phyloP scores from a whole-genome alignment of 192 early-diverging fungal species.

The Umbelopsis sp. region DNA sequence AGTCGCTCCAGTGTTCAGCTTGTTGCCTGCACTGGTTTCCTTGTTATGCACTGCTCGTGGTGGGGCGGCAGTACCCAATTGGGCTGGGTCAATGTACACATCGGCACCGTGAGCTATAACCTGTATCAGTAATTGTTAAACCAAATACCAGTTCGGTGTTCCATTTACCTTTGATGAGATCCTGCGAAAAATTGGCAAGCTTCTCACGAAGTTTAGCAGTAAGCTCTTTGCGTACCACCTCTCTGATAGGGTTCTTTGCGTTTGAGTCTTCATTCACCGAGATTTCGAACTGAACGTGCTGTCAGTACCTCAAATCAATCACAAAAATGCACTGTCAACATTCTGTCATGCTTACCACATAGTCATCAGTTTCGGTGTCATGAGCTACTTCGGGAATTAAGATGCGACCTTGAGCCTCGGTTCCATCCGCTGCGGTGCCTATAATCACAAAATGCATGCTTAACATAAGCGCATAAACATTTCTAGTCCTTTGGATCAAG shows the following conservation, averaged over 20 bases:
- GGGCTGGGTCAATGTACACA: slow-evolving; percentile 76
- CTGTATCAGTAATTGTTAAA: background rate
- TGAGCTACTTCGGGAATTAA: slow-evolving; percentile 89
- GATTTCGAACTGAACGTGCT: slow-evolving; percentile 62
- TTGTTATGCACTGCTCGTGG: slow-evolving; percentile 35
- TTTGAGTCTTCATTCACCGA: slow-evolving; percentile 54
- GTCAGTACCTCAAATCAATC: background rate
- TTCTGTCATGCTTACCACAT: slow-evolving; percentile 60
- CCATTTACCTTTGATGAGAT: slow-evolving; percentile 65
- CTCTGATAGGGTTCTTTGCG: slow-evolving; percentile 64
- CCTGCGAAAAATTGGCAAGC: slow-evolving; percentile 65
- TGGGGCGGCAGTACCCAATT: slow-evolving; percentile 43
- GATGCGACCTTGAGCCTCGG: slow-evolving; percentile 72
- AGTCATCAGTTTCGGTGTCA: slow-evolving; percentile 82
- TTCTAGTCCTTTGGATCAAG: background rate
- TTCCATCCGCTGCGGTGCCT: slow-evolving; percentile 62
- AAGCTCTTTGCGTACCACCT: slow-evolving; percentile 72
- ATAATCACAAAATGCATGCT: background rate
- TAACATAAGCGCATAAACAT: background rate
- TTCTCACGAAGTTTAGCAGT: slow-evolving; percentile 60
- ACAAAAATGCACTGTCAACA: background rate
- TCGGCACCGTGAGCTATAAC: slow-evolving; percentile 71
- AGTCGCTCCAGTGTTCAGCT: slow-evolving; percentile 10
- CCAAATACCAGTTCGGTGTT: background rate
- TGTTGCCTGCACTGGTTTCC: slow-evolving; percentile 16